Percentiles rank a stretch among this genome's conserved stretches.
phyloP scores from a whole-genome alignment of 768 basidiomycete species.

The Lentinus tigrinus region DNA sequence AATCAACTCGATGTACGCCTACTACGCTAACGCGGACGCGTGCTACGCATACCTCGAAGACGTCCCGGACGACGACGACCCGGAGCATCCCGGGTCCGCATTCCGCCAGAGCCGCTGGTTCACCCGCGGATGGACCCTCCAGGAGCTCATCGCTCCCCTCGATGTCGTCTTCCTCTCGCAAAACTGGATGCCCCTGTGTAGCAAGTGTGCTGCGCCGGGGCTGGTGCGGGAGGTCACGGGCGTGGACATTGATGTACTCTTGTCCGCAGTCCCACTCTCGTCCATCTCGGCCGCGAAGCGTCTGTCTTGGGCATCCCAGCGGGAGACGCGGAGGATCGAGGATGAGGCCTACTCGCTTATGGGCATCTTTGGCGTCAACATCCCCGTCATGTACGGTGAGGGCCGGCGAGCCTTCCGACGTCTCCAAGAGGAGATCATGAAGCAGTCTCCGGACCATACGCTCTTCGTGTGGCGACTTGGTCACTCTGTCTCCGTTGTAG shows the following conservation, averaged over 20 bases:
- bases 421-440: slow-evolving; percentile 2
- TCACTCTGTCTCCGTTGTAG: not conserved
- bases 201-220: not conserved
- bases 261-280: not conserved
- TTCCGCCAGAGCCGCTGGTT: slow-evolving; percentile 2
- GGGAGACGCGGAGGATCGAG: not conserved
- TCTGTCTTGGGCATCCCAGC: slow-evolving; percentile 1
- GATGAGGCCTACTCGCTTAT: slow-evolving; percentile 6
- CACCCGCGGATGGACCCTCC: slow-evolving; percentile 4
- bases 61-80: not conserved
- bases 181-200: not conserved
- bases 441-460: not conserved
- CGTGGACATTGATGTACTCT: not conserved
- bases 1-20: slow-evolving; percentile 7
- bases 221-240: not conserved
- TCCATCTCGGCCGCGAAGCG: not conserved
- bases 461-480: not conserved
- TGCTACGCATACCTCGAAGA: slow-evolving; percentile 4
- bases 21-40: slow-evolving; percentile 2
- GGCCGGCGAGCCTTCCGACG: not conserved
- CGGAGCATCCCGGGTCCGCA: not conserved
- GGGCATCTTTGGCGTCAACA: slow-evolving; percentile 1
- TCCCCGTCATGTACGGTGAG: not conserved
- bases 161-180: not conserved
- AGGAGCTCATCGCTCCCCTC: slow-evolving; percentile 2